phyloP scores from a whole-genome alignment of 306 rosid species.

The Rosa chinensis region DNA sequence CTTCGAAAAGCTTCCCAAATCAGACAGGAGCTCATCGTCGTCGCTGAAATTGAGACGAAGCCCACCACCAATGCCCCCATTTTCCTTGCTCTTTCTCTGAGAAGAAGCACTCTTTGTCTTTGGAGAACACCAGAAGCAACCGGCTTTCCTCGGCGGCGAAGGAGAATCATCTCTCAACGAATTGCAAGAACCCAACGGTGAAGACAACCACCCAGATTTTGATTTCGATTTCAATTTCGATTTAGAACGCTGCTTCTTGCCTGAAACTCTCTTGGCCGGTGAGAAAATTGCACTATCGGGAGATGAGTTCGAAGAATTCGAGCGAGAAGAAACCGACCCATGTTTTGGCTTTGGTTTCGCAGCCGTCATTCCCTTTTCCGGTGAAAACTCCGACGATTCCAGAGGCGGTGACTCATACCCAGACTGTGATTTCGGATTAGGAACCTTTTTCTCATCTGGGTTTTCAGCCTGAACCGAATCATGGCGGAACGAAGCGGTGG shows the following conservation, averaged over 20 bases:
- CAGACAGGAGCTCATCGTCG: constrained; percentile 51
- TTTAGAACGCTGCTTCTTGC: neutral
- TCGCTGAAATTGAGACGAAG: constrained; percentile 38
- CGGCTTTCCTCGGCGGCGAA: constrained; percentile 59
- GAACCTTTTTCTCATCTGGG: constrained; percentile 26
- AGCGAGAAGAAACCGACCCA: constrained; percentile 41
- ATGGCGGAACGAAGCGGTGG: constrained; percentile 10
- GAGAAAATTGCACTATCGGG: constrained; percentile 43
- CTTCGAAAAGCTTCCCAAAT: constrained; percentile 56
- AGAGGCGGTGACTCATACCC: constrained; percentile 21
- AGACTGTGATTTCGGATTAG: constrained; percentile 18
- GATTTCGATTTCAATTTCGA: constrained; percentile 9
- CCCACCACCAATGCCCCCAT: constrained; percentile 1
- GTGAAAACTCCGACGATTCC: constrained; percentile 17
- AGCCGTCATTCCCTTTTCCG: constrained; percentile 5
- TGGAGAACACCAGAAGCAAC: constrained; percentile 82
- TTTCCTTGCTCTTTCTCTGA: constrained; percentile 50
- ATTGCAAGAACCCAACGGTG: constrained; percentile 30
- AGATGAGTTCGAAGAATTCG: constrained; percentile 39
- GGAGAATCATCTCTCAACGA: constrained; percentile 39
- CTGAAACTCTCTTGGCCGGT: constrained; percentile 25
- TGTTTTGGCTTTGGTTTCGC: constrained; percentile 21
- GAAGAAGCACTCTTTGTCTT: constrained; percentile 61
- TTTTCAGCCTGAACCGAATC: neutral
- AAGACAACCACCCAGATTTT: constrained; percentile 21